phyloP scores from a whole-genome alignment of 148 eudicot genomes.

The Polygonum aviculare region DNA sequence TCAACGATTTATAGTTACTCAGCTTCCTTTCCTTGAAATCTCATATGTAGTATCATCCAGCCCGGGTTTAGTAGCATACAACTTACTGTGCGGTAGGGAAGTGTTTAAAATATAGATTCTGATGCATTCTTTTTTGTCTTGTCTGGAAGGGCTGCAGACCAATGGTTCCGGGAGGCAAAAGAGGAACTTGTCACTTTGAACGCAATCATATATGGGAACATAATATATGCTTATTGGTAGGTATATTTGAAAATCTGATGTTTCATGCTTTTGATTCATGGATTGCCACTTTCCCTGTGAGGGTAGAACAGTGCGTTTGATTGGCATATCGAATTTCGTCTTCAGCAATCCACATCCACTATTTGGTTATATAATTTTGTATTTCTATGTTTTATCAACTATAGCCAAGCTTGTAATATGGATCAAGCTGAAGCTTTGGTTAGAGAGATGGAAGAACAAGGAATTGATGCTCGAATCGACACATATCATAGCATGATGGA shows the following conservation, averaged over 20 bases:
- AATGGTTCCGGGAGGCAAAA: conserved; percentile 92
- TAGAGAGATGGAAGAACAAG: conserved; percentile 98
- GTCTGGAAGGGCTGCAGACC: conserved; percentile 86
- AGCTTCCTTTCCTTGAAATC: neutral
- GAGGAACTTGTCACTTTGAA: conserved; percentile 54
- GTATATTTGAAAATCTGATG: conserved; percentile 11
- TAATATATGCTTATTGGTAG: conserved; percentile 86
- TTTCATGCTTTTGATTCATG: neutral
- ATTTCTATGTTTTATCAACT: neutral
- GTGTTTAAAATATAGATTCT: conserved; percentile 13
- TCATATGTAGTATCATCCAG: neutral
- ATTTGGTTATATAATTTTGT: neutral
- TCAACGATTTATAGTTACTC: neutral
- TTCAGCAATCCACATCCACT: neutral
- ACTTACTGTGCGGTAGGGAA: neutral
- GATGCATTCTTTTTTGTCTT: conserved; percentile 27
- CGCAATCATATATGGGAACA: conserved; percentile 76
- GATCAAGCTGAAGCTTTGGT: conserved; percentile 86
- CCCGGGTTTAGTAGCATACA: neutral
- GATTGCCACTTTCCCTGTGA: neutral
- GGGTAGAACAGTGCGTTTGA: neutral
- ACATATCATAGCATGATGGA: conserved; percentile 98
- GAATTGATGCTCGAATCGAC: conserved; percentile 89
- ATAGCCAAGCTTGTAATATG: conserved; percentile 72
- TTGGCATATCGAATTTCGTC: neutral